These are phyloP conservation scores for Omphalotus olearius DNA, from an alignment of 1,284 basidiomycete species.

Conservation along the genomic window DNA sequence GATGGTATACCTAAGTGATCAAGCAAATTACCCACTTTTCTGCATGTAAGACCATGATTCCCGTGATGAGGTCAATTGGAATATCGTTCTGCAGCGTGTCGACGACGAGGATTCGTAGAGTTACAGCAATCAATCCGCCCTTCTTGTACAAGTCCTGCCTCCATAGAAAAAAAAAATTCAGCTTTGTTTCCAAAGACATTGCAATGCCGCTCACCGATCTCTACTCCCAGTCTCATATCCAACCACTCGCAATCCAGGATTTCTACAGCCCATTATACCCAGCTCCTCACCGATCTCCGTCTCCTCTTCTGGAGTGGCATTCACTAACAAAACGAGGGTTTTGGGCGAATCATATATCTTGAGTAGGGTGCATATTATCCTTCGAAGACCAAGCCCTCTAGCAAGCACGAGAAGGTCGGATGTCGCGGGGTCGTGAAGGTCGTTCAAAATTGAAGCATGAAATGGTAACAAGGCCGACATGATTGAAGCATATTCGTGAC, in stretches of 20 bases:
- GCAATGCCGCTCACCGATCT: slow-evolving; percentile 54
- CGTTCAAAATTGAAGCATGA: slow-evolving; percentile 60
- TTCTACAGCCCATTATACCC: slow-evolving; percentile 86
- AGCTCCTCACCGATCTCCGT: slow-evolving; percentile 90
- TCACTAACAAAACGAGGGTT: slow-evolving; percentile 84
- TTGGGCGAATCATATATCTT: slow-evolving; percentile 90
- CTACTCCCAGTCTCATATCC: slow-evolving; percentile 81
- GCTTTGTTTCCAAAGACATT: neutral
- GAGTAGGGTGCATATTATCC: slow-evolving; percentile 80
- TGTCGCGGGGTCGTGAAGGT: slow-evolving; percentile 72
- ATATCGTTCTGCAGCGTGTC: slow-evolving; percentile 91
- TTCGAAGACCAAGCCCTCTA: slow-evolving; percentile 81
- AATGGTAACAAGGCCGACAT: slow-evolving; percentile 58
- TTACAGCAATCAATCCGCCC: slow-evolving; percentile 90
- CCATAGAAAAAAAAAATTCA: slow-evolving; percentile 12
- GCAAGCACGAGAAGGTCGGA: slow-evolving; percentile 85
- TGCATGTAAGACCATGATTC: slow-evolving; percentile 91
- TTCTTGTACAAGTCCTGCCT: slow-evolving; percentile 84
- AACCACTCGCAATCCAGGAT: slow-evolving; percentile 81
- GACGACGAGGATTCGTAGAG: slow-evolving; percentile 90
- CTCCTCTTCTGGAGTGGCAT: slow-evolving; percentile 87
- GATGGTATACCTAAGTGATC: neutral
- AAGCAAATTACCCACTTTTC: slow-evolving; percentile 58
- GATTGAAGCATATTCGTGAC: neutral
- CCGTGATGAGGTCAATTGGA: slow-evolving; percentile 83